These are phyloP conservation scores for Marchantia polymorpha DNA, from an alignment of 225 moss, liverwort and hornwort genomes.

Conservation along the genomic window DNA sequence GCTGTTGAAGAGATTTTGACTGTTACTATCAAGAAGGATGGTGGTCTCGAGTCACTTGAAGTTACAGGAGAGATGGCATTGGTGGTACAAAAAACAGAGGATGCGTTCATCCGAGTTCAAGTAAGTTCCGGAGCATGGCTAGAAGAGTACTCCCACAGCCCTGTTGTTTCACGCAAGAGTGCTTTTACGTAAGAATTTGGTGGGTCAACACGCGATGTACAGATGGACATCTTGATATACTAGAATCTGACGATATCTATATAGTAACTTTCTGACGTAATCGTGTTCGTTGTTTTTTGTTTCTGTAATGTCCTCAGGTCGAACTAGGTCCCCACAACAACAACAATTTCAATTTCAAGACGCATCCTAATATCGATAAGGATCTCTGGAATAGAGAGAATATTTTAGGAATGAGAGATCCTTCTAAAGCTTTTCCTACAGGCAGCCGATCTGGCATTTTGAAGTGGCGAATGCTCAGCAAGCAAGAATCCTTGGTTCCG, in stretches of 20 bases:
- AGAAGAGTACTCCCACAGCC: background rate
- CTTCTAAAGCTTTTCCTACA: slow-evolving; percentile 74
- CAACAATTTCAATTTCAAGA: slow-evolving; percentile 61
- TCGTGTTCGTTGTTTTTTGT: background rate
- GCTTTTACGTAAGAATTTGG: background rate
- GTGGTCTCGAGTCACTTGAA: slow-evolving; percentile 92
- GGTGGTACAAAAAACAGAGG: slow-evolving; percentile 86
- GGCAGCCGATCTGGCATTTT: slow-evolving; percentile 77
- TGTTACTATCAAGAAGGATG: slow-evolving; percentile 81
- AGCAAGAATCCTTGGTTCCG: slow-evolving; percentile 84
- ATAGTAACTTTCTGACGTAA: background rate
- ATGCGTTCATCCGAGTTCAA: slow-evolving; percentile 78
- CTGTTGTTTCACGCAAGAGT: background rate
- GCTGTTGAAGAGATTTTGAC: slow-evolving; percentile 83
- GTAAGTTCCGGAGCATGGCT: slow-evolving; percentile 28
- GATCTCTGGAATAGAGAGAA: slow-evolving; percentile 68
- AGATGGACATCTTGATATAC: background rate
- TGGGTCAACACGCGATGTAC: background rate
- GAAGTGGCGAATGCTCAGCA: slow-evolving; percentile 92
- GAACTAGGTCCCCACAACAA: slow-evolving; percentile 66
- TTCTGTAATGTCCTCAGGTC: slow-evolving; percentile 42
- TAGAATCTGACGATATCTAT: too few species aligned
- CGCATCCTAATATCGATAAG: slow-evolving; percentile 88
- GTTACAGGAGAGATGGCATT: slow-evolving; percentile 88
- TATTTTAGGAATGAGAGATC: slow-evolving; percentile 71